Conservation (phyloP, 2,329 filamentous ascomycete genomes). For the Exophiala dermatitidis region DNA sequence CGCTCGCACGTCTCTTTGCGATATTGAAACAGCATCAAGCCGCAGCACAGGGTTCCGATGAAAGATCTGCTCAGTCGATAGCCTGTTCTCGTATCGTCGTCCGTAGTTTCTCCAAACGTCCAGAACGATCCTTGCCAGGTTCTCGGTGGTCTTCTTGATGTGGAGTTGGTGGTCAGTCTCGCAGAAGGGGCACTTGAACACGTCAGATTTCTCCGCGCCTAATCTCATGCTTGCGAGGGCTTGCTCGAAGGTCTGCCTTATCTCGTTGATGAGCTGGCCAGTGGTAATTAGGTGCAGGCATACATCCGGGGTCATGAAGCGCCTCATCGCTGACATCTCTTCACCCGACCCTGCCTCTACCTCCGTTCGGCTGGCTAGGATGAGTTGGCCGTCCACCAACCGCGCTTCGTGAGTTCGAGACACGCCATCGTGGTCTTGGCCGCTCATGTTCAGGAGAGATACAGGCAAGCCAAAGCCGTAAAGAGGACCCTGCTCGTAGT, state of each 20-base stretch:
- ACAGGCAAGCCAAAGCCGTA: conserved; percentile 12
- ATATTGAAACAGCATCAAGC: conserved; percentile 10
- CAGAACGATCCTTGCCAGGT: conserved; percentile 11
- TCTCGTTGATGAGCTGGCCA: background rate
- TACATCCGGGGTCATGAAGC: conserved; percentile 1
- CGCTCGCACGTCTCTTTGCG: conserved; percentile 14
- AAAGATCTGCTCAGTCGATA: conserved; percentile 15
- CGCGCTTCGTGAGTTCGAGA: conserved; percentile 10
- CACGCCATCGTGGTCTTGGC: conserved; percentile 2
- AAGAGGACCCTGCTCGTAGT: conserved; percentile 10
- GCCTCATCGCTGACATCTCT: background rate
- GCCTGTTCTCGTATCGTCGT: conserved; percentile 12
- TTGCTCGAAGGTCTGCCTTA: conserved; percentile 10
- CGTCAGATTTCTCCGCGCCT: conserved; percentile 10
- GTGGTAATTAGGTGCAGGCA: conserved; percentile 5
- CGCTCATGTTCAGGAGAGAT: conserved; percentile 8
- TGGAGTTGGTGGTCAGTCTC: conserved; percentile 12
- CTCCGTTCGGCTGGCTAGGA: conserved; percentile 14
- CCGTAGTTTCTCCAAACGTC: conserved; percentile 19
- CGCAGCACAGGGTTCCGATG: conserved; percentile 7
- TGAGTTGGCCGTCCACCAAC: conserved; percentile 16
- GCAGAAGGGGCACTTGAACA: conserved; percentile 19
- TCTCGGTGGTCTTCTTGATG: conserved; percentile 1
- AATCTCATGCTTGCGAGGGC: conserved; percentile 4
- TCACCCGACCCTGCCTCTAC: conserved; percentile 1